phyloP scores from a whole-genome alignment of 306 rosid genomes.

The Dalbergia cultrata region DNA sequence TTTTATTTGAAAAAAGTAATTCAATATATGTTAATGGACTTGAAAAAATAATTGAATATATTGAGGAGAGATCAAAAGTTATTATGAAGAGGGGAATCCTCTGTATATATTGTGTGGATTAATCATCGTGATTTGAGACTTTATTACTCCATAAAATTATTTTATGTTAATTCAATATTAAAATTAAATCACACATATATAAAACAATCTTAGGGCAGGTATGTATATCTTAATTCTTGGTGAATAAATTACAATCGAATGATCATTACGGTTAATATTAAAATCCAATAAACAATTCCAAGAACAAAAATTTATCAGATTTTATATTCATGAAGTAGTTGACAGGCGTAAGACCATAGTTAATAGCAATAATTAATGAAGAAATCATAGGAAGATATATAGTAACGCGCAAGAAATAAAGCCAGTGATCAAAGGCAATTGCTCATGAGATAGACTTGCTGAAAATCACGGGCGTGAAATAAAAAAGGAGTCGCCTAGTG shows the following conservation, averaged over 20 bases:
- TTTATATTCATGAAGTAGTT: not conserved
- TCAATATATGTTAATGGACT: no score
- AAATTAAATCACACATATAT: no score
- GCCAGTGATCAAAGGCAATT: not conserved
- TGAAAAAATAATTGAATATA: no score
- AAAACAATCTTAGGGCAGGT: no score
- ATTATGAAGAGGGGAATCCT: no score
- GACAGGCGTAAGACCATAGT: not conserved
- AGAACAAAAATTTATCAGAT: not conserved
- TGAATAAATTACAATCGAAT: not conserved
- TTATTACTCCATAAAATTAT: no score
- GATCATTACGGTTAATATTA: not conserved
- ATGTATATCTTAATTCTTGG: no score
- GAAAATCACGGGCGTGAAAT: constrained; percentile 1
- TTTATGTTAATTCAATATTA: no score
- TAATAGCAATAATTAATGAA: not conserved
- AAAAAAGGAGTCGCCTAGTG: not conserved
- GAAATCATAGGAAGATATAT: constrained; percentile 4
- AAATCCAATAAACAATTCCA: not conserved
- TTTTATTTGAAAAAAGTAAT: no score
- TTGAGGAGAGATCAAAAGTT: no score
- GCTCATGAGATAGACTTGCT: not conserved
- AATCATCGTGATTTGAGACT: no score
- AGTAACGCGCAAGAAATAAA: not conserved
- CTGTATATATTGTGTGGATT: no score